Conservation (phyloP, 805 yeast species). For the Wickerhamomyces hampshirensis region DNA sequence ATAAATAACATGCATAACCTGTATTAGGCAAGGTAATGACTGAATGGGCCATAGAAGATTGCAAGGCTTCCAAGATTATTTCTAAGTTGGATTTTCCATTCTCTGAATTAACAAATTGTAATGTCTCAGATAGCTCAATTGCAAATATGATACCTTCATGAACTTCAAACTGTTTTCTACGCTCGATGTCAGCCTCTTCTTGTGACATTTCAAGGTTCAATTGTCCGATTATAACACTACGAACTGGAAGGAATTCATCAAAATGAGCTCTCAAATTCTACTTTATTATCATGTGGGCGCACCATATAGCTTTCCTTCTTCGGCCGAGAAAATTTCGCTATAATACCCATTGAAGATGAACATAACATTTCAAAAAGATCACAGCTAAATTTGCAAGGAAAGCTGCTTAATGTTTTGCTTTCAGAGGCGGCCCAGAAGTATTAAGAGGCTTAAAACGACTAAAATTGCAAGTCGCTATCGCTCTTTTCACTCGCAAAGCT, state of each 20-base stretch:
- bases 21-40: constrained; percentile 63
- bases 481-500: too few species aligned
- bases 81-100: constrained; percentile 38
- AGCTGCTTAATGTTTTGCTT: background rate
- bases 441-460: too few species aligned
- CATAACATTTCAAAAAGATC: too few species aligned
- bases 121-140: constrained; percentile 49
- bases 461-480: too few species aligned
- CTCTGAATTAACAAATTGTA: constrained; percentile 35
- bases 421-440: background rate
- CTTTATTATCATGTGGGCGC: too few species aligned
- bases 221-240: too few species aligned
- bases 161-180: constrained; percentile 32
- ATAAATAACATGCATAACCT: constrained; percentile 69
- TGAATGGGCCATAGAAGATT: constrained; percentile 59
- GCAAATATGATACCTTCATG: constrained; percentile 63
- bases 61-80: constrained; percentile 52
- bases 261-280: too few species aligned
- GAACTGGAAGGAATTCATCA: too few species aligned
- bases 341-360: background rate
- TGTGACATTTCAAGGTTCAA: too few species aligned
- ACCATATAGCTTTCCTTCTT: too few species aligned
- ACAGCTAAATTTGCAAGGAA: too few species aligned
- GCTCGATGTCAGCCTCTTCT: constrained; percentile 2
- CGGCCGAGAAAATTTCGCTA: background rate